Evolutionary conservation across 2,329 filamentous ascomycete species (phyloP).

Genomic region (Ophiocordyceps camponoti-leonardi): DNA sequence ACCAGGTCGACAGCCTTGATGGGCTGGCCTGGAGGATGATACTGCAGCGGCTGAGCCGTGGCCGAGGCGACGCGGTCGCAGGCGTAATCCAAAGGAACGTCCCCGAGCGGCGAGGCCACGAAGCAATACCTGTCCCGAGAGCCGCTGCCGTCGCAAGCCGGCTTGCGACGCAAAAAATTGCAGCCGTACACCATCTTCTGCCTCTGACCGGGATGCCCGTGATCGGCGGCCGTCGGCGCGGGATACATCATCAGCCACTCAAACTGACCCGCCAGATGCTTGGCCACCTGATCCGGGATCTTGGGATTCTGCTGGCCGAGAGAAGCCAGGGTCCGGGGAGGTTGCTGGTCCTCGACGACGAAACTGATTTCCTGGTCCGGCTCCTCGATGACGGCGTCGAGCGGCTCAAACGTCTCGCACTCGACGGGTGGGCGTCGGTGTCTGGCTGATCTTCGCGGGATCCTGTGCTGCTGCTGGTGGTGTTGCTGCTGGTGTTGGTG

Average conservation of each 20-base stretch:
- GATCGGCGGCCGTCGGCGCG: constrained; percentile 6
- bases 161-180: constrained; percentile 27
- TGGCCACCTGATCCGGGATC: constrained; percentile 17
- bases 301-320: constrained; percentile 8
- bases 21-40: constrained; percentile 8
- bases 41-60: constrained; percentile 7
- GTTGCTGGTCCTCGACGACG: neutral
- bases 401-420: constrained; percentile 16
- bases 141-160: constrained; percentile 5
- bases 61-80: constrained; percentile 1
- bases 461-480: constrained; percentile 5
- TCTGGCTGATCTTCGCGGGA: constrained; percentile 7
- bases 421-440: constrained; percentile 13
- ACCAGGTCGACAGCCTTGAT: constrained; percentile 14
- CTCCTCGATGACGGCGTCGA: constrained; percentile 15
- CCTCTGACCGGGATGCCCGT: neutral
- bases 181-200: constrained; percentile 27
- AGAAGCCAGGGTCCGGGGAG: constrained; percentile 6
- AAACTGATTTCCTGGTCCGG: constrained; percentile 1
- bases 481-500: too few species aligned
- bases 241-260: constrained; percentile 29
- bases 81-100: constrained; percentile 6
- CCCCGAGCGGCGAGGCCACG: constrained; percentile 26
- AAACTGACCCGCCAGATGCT: constrained; percentile 30
- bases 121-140: constrained; percentile 22